Evolutionary conservation across 2,329 filamentous ascomycete genomes (phyloP).

Genomic region (Amylocarpus encephaloides): DNA sequence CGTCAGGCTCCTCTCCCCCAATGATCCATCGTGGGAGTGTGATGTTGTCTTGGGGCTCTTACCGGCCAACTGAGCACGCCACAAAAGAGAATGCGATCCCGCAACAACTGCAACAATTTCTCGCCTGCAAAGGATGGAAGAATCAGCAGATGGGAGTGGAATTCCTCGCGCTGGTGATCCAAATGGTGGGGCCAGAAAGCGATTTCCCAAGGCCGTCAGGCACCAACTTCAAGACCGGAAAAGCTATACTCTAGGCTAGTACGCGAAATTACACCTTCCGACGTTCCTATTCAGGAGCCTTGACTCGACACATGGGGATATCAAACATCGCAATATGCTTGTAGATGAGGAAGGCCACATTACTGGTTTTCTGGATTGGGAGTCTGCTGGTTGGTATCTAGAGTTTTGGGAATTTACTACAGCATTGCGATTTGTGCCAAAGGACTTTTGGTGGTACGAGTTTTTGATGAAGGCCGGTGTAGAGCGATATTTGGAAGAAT

Average conservation of each 20-base stretch:
- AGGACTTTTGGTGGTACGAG: slow-evolving; percentile 21
- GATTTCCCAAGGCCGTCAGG: too few relatives aligned
- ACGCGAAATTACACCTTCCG: too few relatives aligned
- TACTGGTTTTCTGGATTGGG: slow-evolving; percentile 42
- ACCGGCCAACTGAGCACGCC: neutral
- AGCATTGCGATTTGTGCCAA: slow-evolving; percentile 13
- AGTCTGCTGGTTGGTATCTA: slow-evolving; percentile 42
- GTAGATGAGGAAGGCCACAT: slow-evolving; percentile 33
- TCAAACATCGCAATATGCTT: slow-evolving; percentile 41
- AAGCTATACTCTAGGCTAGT: too few relatives aligned
- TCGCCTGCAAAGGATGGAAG: too few relatives aligned
- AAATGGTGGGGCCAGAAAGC: too few relatives aligned
- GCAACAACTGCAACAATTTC: too few relatives aligned
- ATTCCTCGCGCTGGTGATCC: too few relatives aligned
- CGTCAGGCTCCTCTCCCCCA: neutral
- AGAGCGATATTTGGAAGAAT: slow-evolving; percentile 16
- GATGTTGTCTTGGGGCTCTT: neutral
- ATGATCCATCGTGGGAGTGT: neutral
- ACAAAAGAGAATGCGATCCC: too few relatives aligned
- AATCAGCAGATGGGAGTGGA: too few relatives aligned
- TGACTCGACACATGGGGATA: slow-evolving; percentile 48
- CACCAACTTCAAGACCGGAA: too few relatives aligned
- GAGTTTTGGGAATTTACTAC: slow-evolving; percentile 32
- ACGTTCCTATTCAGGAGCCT: too few relatives aligned
- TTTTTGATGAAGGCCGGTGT: slow-evolving; percentile 18